Conservation (phyloP, 2,329 filamentous ascomycete species). For the Aspergillus fructus region DNA sequence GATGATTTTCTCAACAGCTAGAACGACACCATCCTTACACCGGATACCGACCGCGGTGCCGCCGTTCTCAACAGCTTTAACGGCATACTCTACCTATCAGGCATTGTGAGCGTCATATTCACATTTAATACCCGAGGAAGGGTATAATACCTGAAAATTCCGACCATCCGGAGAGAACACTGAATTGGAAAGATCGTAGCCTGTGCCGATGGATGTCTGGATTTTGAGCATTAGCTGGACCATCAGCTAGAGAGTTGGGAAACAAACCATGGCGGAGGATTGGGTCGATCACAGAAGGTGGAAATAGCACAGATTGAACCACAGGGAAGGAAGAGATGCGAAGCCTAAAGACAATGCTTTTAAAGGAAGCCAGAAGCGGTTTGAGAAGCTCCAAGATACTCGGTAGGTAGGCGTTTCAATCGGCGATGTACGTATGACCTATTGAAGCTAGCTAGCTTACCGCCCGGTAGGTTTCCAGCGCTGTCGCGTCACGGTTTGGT, state of each 20-base stretch:
- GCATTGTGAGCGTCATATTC: slow-evolving; percentile 16
- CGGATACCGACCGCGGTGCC: slow-evolving; percentile 94
- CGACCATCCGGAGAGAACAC: slow-evolving; percentile 99
- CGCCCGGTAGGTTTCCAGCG: slow-evolving; percentile 1
- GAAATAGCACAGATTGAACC: not conserved
- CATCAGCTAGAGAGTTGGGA: not conserved
- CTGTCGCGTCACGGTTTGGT: slow-evolving; percentile 2
- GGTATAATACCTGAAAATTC: slow-evolving; percentile 79
- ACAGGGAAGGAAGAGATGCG: not conserved
- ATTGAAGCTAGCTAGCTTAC: slow-evolving; percentile 5
- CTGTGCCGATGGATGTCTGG: slow-evolving; percentile 98
- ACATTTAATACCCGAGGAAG: not conserved
- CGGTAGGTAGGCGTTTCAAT: not conserved
- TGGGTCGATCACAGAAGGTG: not conserved
- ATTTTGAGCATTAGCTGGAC: slow-evolving; percentile 16
- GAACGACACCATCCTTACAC: slow-evolving; percentile 94
- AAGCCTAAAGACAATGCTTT: not conserved
- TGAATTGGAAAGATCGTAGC: slow-evolving; percentile 98
- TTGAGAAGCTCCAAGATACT: not conserved
- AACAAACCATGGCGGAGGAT: slow-evolving; percentile 23
- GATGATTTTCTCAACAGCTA: slow-evolving; percentile 96
- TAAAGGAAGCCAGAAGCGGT: not conserved
- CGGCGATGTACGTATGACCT: slow-evolving; percentile 1
- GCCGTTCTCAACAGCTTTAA: slow-evolving; percentile 97
- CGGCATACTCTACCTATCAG: slow-evolving; percentile 79